Evolutionary conservation across 1,284 basidiomycete genomes (phyloP), one percentile per base, ranked within the genome.

Genomic region (Puccinia hordei): DNA sequence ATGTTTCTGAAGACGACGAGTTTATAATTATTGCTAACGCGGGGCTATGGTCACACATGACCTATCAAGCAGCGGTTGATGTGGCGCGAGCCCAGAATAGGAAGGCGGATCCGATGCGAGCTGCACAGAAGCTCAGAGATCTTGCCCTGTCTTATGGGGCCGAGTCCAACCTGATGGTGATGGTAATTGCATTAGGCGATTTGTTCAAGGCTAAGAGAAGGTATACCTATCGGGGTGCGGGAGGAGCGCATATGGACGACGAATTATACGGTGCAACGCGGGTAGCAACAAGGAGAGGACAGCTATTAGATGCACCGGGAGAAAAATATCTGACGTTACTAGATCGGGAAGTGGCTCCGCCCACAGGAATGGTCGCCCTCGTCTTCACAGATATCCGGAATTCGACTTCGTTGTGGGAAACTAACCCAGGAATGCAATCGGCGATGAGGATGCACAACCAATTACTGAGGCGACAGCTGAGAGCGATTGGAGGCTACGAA

Each of bases 381-480:
- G 96, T 97, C 30, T 99, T 99, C 87, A 99, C 96, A 24, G 97
- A 99, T 87, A 98, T 99, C 83, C 91, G 93, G 74, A 98, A 98
- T 84, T 99, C 97, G 82, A 99, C 97, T 0, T 91, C 93, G 81
- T 88, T 99, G 1, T 99, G 97, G 97, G 97, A 99, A 85, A 92
- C 91, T 69, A 99, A 99, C 84, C 90, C 92, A 0, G 95, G 95
- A 4, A 99, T 99, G 96, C 91, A 92, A 63, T 92, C 93, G 0
- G 95, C 96, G 0, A 97, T 98, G 89, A 90, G 92, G 53, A 87
- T 95, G 84, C 97, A 99, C 87, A 97, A 98, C 86, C 89, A 88
- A 81, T 88, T 98, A 19, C 89, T 99, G 81, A 91, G 96, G 30
- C 89, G 95, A 13, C 92, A 93, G 83, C 87, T 99, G 61, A 90